Conservation (phyloP, 106 monocot species). For the Dendrobium catenatum region DNA sequence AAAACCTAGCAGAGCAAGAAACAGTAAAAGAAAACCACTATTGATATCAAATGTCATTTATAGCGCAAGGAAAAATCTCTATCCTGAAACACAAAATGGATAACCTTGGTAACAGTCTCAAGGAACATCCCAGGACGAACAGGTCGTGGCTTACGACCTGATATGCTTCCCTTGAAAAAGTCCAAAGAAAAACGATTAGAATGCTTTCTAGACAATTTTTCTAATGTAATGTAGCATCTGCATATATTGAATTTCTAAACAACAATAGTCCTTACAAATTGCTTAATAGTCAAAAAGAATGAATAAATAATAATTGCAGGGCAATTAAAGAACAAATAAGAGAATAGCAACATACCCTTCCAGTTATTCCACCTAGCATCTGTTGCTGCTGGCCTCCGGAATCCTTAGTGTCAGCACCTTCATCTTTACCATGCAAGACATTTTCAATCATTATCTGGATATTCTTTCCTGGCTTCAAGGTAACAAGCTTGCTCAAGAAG, state of each 20-base stretch:
- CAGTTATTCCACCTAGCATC: constrained; percentile 37
- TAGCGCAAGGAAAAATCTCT: too few species aligned
- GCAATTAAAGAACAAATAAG: not conserved
- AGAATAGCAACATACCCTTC: constrained; percentile 39
- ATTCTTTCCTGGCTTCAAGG: constrained; percentile 51
- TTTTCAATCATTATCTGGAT: constrained; percentile 48
- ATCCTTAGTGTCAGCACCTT: constrained; percentile 52
- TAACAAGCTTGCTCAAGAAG: constrained; percentile 66
- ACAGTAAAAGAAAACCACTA: not conserved
- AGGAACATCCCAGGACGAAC: constrained; percentile 81
- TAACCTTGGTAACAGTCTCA: constrained; percentile 43
- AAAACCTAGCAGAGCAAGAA: constrained; percentile 41
- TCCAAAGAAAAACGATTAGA: not conserved
- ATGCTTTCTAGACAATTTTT: not conserved
- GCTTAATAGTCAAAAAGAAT: not conserved
- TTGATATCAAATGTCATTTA: not conserved
- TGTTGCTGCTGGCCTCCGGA: constrained; percentile 9
- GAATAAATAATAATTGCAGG: too few species aligned
- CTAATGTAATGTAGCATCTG: not conserved
- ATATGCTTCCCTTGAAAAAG: constrained; percentile 42
- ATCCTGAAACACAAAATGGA: not conserved
- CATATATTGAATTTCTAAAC: too few species aligned
- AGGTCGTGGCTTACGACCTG: constrained; percentile 54
- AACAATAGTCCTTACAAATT: not conserved
- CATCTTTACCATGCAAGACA: constrained; percentile 59